Evolutionary conservation across 805 yeast species (phyloP), one percentile per base, ranked within the genome.

Genomic region (Lipomyces lipofer): DNA sequence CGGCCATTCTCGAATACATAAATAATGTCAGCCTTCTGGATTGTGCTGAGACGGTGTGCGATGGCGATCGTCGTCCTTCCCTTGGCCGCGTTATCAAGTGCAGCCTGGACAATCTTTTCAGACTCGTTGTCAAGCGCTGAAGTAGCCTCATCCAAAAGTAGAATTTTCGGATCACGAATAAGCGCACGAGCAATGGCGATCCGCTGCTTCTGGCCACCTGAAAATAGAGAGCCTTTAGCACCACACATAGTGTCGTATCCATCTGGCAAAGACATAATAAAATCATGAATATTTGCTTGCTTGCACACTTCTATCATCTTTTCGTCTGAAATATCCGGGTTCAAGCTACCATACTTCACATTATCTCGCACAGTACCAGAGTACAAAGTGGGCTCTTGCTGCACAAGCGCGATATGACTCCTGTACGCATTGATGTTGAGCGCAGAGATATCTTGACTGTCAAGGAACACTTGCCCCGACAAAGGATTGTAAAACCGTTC

Each of bases 141-240:
- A 0, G 97, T 90, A 63, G 91, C 84, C 67, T 92, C 99, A 69
- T 92, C 99, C 47, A 92, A 69, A 21, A 83, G 72, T 48, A 81
- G 65, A 5, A 92, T 75, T 25, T 73, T 72, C 0, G 97, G 92
- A 17, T 76, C 73, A 36, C 90, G 71, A 3, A 90, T 53, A 2
- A 94, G 59, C 0, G 95, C 92, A 49, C 98, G 76, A 0, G 91
- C 96, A 48, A 92, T 81, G 0, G 92, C 83, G 1, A 92, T 67
- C 52, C 97, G 72, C 67, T 94, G 98, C 8, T 86, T 75, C 68
- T 92, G 98, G 2, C 99, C 99, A 28, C 95, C 95, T 1, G 97
- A 89, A 1, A 91, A 68, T 35, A 80, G 61, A 9, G 71, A 65
- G 2, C 74, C 66, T 15, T 75, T 63, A 2, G 73, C 78, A 2